Base-by-base conservation (phyloP, 2,329 filamentous ascomycete genomes). In the Trichophyton verrucosum region DNA sequence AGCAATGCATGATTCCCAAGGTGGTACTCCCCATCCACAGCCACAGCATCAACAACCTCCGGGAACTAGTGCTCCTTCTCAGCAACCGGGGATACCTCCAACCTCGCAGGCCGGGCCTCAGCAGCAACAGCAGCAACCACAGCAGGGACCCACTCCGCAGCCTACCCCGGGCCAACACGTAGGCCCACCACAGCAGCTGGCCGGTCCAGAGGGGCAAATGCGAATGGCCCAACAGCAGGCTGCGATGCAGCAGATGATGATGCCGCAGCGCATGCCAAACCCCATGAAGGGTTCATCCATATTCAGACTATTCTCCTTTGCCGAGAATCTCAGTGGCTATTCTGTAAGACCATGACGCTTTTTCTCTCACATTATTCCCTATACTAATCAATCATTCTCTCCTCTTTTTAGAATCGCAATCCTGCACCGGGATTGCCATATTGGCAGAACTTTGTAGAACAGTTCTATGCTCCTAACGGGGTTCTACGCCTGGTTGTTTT, bases 391-490 rank as follows among this genome's bases (percentile, higher is more conserved):
- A n/a, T 27, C 6, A 20, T 17, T 13, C 57, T 69, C 22, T 36
- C 11, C 11, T 8, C 11, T 38, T 38, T 33, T 33, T 68, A 83
- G 81, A 80, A 78, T 58, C 72, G 78, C 13, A 84, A 83, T 68
- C 80, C 82, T 65, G 81, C 82, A 63, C 85, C 86, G 62, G 87
- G 91, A 68, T 74, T 95, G 3, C 74, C 78, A 0, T 87, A 89
- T 68, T 97, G 92, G 92, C 82, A 87, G 65, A 75, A 75, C 3
- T 94, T 96, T 67, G 90, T 96, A 17, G 77, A 81, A 42, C 83
- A 82, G 55, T 95, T 95, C 74, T 99, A 96, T 74, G 86, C 89
- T 0, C 80, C 82, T 0, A 82, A 81, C 30, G 91, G 89, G 7
- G 84, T 90, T 7, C 86, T 96, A 69, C 84, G 91, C 47, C 84